phyloP scores from a whole-genome alignment of 345 rosid species.

The Carallia pectinifolia region DNA sequence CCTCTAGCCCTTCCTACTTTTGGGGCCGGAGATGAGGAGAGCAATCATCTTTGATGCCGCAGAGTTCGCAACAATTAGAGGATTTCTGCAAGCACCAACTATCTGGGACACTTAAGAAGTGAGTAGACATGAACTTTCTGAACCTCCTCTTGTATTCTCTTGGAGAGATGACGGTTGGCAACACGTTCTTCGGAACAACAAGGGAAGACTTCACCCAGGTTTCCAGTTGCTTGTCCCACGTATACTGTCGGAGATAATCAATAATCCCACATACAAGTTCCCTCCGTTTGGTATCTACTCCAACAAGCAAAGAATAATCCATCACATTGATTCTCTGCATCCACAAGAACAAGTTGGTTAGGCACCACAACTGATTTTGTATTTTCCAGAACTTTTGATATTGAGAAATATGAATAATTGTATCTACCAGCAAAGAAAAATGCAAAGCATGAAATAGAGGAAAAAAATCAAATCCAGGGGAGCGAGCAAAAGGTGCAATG shows the following conservation, averaged over 20 bases:
- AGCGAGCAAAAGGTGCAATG: too few species aligned
- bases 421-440: too few species aligned
- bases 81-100: constrained; percentile 65
- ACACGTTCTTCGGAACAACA: constrained; percentile 72
- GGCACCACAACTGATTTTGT: background rate
- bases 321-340: constrained; percentile 84
- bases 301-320: constrained; percentile 95
- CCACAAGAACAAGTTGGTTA: constrained; percentile 6
- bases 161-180: constrained; percentile 93
- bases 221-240: constrained; percentile 96
- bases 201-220: constrained; percentile 71
- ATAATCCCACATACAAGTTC: constrained; percentile 96
- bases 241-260: constrained; percentile 92
- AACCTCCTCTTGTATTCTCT: constrained; percentile 89
- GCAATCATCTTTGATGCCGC: constrained; percentile 31
- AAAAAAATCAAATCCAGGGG: too few species aligned
- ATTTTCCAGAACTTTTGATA: too few species aligned
- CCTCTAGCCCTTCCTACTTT: constrained; percentile 2
- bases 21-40: constrained; percentile 19
- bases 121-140: constrained; percentile 80
- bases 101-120: constrained; percentile 89
- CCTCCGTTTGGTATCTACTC: constrained; percentile 58
- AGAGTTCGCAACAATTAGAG: constrained; percentile 36
- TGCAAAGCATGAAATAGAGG: too few species aligned
- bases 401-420: too few species aligned